A percentile compares a stretch with the other conserved stretches of the same genome.
Evolutionary conservation across 2,329 filamentous ascomycete genomes (phyloP).

Genomic region (Penicillium sp.): DNA sequence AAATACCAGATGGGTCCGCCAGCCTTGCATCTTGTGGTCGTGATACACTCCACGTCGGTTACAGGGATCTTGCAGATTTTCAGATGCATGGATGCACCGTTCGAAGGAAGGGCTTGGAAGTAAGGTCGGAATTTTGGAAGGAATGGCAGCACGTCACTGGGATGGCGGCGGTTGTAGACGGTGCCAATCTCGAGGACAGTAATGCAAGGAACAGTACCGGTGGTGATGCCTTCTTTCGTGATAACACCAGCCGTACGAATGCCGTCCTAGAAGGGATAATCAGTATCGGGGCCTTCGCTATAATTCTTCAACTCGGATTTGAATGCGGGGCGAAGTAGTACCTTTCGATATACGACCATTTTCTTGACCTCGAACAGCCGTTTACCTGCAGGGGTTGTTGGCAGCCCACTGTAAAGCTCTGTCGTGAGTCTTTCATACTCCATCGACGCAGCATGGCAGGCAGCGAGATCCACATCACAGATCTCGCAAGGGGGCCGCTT

Average conservation of each 20-base stretch:
- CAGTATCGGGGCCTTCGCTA: background rate
- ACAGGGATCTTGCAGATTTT: slow-evolving; percentile 66
- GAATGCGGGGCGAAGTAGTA: slow-evolving; percentile 20
- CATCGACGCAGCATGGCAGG: slow-evolving; percentile 75
- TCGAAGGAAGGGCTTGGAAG: slow-evolving; percentile 62
- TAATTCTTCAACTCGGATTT: background rate
- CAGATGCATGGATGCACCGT: slow-evolving; percentile 60
- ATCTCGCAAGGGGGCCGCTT: slow-evolving; percentile 76
- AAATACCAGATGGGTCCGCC: slow-evolving; percentile 44
- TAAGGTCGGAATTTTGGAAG: slow-evolving; percentile 62
- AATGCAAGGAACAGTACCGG: slow-evolving; percentile 61
- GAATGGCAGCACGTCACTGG: slow-evolving; percentile 83
- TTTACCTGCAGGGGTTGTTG: slow-evolving; percentile 75
- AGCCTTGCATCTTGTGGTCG: slow-evolving; percentile 57
- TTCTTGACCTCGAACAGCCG: slow-evolving; percentile 70
- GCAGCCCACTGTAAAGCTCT: slow-evolving; percentile 69
- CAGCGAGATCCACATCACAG: slow-evolving; percentile 74
- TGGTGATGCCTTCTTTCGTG: slow-evolving; percentile 65
- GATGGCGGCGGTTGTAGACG: slow-evolving; percentile 61
- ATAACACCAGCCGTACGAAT: slow-evolving; percentile 77
- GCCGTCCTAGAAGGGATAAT: slow-evolving; percentile 54
- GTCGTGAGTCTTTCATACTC: slow-evolving; percentile 72
- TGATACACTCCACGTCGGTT: slow-evolving; percentile 77
- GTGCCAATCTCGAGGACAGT: slow-evolving; percentile 73
- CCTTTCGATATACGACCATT: slow-evolving; percentile 72